Evolutionary conservation across 331 rosid genomes (phyloP).

Genomic region (Saraca asoca): DNA sequence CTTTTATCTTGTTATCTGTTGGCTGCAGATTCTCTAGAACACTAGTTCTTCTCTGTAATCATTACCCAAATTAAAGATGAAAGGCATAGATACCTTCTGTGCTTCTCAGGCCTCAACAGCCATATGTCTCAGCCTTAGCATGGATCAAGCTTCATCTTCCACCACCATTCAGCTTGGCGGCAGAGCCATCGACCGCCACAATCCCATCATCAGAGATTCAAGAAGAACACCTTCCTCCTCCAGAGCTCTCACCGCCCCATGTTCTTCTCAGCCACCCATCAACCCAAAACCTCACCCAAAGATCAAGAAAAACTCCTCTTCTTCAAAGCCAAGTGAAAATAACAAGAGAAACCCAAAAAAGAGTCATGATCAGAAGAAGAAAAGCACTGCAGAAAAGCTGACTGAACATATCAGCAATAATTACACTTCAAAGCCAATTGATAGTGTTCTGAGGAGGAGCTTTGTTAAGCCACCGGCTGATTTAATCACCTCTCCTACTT

Average conservation of each 20-base stretch:
- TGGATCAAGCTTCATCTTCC: constrained; percentile 75
- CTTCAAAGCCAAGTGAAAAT: constrained; percentile 41
- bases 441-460: constrained; percentile 50
- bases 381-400: constrained; percentile 27
- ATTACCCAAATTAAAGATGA: constrained; percentile 48
- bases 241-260: constrained; percentile 49
- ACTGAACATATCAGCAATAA: constrained; percentile 47
- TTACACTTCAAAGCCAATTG: constrained; percentile 48
- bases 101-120: constrained; percentile 94
- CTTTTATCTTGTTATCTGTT: constrained; percentile 35
- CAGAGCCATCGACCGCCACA: constrained; percentile 86
- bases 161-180: constrained; percentile 72
- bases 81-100: constrained; percentile 74
- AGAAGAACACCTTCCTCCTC: constrained; percentile 43
- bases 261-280: constrained; percentile 67
- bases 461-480: constrained; percentile 50
- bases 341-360: constrained; percentile 37
- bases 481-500: constrained; percentile 62
- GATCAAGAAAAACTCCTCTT: constrained; percentile 50
- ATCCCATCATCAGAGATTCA: constrained; percentile 76
- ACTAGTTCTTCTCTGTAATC: constrained; percentile 18
- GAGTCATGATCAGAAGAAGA: constrained; percentile 48
- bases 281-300: constrained; percentile 63
- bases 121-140: constrained; percentile 63
- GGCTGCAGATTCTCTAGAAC: constrained; percentile 55